Evolutionary conservation across 2,329 filamentous ascomycete species (phyloP).

Genomic region (Monosporascus sp.): DNA sequence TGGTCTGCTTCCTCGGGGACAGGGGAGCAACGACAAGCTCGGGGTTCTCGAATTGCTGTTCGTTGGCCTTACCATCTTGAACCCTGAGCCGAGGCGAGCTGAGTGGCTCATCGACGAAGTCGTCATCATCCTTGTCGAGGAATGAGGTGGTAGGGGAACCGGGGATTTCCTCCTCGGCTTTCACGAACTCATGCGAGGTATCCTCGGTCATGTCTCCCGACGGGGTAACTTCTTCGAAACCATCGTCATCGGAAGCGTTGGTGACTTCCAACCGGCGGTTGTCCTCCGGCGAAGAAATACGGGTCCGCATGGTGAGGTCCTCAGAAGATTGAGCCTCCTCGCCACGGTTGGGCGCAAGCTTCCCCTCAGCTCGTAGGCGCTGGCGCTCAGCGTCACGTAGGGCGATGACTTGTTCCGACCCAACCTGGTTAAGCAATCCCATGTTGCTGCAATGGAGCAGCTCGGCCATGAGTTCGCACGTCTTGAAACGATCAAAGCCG

Average conservation of each 20-base stretch:
- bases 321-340: conserved; percentile 49
- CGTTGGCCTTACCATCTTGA: conserved; percentile 50
- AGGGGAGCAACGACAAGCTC: conserved; percentile 53
- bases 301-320: conserved; percentile 54
- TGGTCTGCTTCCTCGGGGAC: conserved; percentile 43
- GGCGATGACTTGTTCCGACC: conserved; percentile 81
- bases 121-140: conserved; percentile 59
- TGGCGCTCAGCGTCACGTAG: conserved; percentile 77
- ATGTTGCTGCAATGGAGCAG: conserved; percentile 97
- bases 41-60: conserved; percentile 48
- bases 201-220: conserved; percentile 68
- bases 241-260: conserved; percentile 81
- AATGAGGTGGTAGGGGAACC: conserved; percentile 34
- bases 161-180: conserved; percentile 50
- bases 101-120: conserved; percentile 74
- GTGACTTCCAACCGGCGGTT: conserved; percentile 69
- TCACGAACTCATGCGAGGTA: conserved; percentile 63
- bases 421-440: conserved; percentile 87
- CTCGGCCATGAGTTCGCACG: conserved; percentile 97
- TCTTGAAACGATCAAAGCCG: conserved; percentile 97
- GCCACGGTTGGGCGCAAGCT: conserved; percentile 48
- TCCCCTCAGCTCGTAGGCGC: conserved; percentile 70
- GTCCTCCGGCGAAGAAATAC: conserved; percentile 49
- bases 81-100: conserved; percentile 62
- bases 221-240: conserved; percentile 82